These are phyloP conservation scores for Blastomyces gilchristii DNA, from an alignment of 2,329 filamentous ascomycete genomes.

Conservation along the genomic window DNA sequence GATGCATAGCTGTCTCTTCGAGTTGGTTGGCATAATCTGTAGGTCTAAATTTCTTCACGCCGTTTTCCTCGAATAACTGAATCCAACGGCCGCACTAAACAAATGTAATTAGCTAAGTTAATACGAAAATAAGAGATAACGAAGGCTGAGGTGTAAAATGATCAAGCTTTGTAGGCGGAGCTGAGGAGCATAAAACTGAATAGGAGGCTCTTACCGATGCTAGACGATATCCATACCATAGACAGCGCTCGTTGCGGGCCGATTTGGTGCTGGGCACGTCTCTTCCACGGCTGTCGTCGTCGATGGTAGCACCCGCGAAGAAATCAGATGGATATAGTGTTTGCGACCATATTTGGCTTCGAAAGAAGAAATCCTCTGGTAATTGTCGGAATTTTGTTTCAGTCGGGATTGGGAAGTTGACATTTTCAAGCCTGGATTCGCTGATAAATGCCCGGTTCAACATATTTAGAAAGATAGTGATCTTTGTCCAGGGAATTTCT, in stretches of 20 bases:
- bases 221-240: slow-evolving; percentile 40
- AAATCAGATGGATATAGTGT: slow-evolving; percentile 41
- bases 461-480: slow-evolving; percentile 45
- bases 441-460: slow-evolving; percentile 34
- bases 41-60: slow-evolving; percentile 16
- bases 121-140: not conserved
- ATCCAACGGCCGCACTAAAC: slow-evolving; percentile 17
- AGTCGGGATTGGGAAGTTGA: slow-evolving; percentile 32
- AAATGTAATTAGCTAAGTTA: not conserved
- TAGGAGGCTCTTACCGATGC: slow-evolving; percentile 29
- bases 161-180: not conserved
- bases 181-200: not conserved
- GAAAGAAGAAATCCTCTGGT: slow-evolving; percentile 49
- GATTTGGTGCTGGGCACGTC: slow-evolving; percentile 42
- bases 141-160: not conserved
- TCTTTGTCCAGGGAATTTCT: slow-evolving; percentile 41
- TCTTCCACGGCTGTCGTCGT: slow-evolving; percentile 46
- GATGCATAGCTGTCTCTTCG: slow-evolving; percentile 14
- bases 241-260: slow-evolving; percentile 42
- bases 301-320: slow-evolving; percentile 40
- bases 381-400: slow-evolving; percentile 38
- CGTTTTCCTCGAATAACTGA: slow-evolving; percentile 13
- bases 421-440: slow-evolving; percentile 28
- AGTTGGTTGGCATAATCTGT: slow-evolving; percentile 14
- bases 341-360: slow-evolving; percentile 46